Evolutionary conservation across 768 basidiomycete genomes (phyloP), one percentile per base, ranked within the genome.

Genomic region (Russula sp.): DNA sequence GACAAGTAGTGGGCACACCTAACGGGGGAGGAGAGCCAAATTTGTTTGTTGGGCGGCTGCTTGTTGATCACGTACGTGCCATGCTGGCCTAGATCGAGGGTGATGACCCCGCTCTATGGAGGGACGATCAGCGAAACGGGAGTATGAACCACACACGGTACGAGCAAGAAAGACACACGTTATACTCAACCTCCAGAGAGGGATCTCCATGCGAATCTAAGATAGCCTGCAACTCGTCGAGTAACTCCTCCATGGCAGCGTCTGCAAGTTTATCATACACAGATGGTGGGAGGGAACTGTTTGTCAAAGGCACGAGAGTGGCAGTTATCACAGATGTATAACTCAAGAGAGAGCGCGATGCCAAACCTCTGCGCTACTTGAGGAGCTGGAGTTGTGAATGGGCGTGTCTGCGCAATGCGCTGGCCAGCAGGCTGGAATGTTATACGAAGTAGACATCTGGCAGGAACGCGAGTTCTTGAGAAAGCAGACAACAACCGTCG

Each of bases 21-120:
- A 66, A 83, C 71, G 0, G 94, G 94, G 9, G 90, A 93, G 5
- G 92, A 94, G 20, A 97, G 78, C 94, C 94, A 97, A 67, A 97
- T 96, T 71, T 97, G 94, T 75, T 93, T 93, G 72, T 97, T 97
- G 7, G 94, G 94, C 11, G 94, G 94, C 71, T 97, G 94, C 77
- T 96, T 97, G 75, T 97, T 97, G 74, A 97, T 87, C 34, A 96
- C 94, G 75, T 96, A 97, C 11, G 90, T 96, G 14, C 92, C 93
- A 58, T 85, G 76, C 43, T 79, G 75, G 35, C 86, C 93, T 16
- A 95, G 78, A 52, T 77, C 78, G 47, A 96, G 81, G 1, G 93
- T 97, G 38, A 97, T 72, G 35, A 97, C 94, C n/a, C 94, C 94
- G 68, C 87, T 86, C 94, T 62, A 35, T 22, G 47, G 42, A 46